Conservation (phyloP, 257 asterid genomes). For the Leonotis leonurus region DNA sequence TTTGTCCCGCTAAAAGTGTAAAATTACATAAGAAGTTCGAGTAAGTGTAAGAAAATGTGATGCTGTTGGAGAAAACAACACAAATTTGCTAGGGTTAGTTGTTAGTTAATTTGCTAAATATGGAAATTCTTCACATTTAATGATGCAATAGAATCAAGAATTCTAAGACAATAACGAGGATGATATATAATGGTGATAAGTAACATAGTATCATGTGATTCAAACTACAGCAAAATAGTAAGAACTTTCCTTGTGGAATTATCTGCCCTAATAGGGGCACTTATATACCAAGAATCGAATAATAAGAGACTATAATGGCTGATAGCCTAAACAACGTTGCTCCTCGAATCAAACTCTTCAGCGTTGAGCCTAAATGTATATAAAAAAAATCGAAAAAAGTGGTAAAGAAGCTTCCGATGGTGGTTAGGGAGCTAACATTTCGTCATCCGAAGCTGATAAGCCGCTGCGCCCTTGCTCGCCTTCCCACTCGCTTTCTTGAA, state of each 20-base stretch:
- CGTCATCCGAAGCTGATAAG: conserved; percentile 60
- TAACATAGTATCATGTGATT: background rate
- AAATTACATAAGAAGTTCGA: too few species aligned
- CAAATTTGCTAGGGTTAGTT: too few species aligned
- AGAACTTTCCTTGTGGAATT: background rate
- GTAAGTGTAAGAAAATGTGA: too few species aligned
- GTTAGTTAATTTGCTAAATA: too few species aligned
- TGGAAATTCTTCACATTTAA: too few species aligned
- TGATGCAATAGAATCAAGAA: background rate
- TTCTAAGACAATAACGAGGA: background rate
- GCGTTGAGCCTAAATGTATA: background rate
- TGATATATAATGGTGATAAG: background rate
- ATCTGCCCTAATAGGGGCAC: conserved; percentile 38
- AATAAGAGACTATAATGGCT: conserved; percentile 2
- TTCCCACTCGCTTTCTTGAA: conserved; percentile 38
- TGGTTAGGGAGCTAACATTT: conserved; percentile 29
- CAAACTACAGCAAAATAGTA: conserved; percentile 1
- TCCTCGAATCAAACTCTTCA: background rate
- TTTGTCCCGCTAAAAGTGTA: too few species aligned
- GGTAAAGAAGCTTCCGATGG: background rate
- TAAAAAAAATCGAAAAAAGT: background rate
- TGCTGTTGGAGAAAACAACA: too few species aligned
- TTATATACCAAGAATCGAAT: conserved; percentile 24
- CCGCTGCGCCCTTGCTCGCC: conserved; percentile 39
- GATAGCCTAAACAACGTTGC: conserved; percentile 7